Base-by-base conservation (phyloP, 2,329 filamentous ascomycete species). In the Penicillium sclerotiorum region DNA sequence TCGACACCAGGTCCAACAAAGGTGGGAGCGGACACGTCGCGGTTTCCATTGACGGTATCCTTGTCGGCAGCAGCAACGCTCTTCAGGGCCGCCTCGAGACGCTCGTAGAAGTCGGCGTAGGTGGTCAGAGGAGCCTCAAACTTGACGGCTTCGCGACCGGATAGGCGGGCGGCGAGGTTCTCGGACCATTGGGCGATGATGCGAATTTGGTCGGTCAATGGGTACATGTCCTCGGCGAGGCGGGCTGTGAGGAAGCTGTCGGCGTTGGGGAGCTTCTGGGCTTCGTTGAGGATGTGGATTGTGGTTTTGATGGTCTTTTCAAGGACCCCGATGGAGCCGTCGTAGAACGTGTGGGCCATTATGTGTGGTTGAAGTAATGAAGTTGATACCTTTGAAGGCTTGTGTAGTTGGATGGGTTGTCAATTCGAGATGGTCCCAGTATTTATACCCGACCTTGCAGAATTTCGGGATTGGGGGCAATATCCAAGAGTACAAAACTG, bases 261-360 rank as follows among this genome's bases (percentile, higher is more conserved):
- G 21, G 53, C 30, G 20, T 58, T 28, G 37, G 57, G 46, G 25
- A 22, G 44, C 35, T 50, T 15, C n/a, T 60, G 53, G 39, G 63
- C 65, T 56, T 60, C 38, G 40, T 55, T 50, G 40, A 68, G 61
- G 55, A 68, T 58, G 56, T 66, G 57, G 35, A 57, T 53, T n/a
- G 67, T 54, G 40, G 63, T 52, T 4, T 28, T 53, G 43, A 67
- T 59, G 62, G 61, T 53, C 35, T 45, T 38, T 45, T 62, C 46
- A 20, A 45, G 39, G 13, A 64, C 53, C 35, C 41, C 42, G 44
- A 66, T 62, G 35, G 61, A 62, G 38, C 60, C 58, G 53, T 65
- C 63, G 54, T 67, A 65, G 43, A 61, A 41, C 12, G 60, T 58
- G 55, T 61, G 15, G 28, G 7, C 3, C 30, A 47, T 48, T 15